A percentile compares a stretch with the other conserved stretches of the same genome.
phyloP scores from a whole-genome alignment of 2,329 filamentous ascomycete genomes.

The Epichloe festucae region DNA sequence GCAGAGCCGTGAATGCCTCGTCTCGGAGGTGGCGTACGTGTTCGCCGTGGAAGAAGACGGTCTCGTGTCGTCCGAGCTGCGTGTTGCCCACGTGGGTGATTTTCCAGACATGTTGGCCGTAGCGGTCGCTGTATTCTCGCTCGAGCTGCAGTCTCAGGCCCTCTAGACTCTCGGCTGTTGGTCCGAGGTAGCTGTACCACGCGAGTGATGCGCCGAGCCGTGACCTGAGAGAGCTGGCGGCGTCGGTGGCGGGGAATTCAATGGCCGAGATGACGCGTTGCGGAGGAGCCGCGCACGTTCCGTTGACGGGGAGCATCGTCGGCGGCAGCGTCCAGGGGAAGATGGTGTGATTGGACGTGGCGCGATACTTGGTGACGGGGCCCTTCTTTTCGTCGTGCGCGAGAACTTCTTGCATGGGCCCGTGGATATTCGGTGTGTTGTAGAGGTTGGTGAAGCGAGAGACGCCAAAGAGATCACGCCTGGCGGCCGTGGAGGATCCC shows the following conservation, averaged over 20 bases:
- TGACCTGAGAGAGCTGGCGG: constrained; percentile 19
- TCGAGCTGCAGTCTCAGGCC: constrained; percentile 53
- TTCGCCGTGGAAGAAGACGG: constrained; percentile 65
- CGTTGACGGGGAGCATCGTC: constrained; percentile 61
- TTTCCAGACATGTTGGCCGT: constrained; percentile 41
- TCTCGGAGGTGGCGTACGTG: constrained; percentile 67
- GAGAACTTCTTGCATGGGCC: constrained; percentile 24
- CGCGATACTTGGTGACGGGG: constrained; percentile 26
- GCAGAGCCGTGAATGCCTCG: constrained; percentile 68
- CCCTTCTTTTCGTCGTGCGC: constrained; percentile 32
- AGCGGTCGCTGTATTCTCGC: constrained; percentile 38
- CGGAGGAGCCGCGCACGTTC: constrained; percentile 60
- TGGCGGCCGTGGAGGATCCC: constrained; percentile 66
- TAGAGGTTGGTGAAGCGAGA: constrained; percentile 75
- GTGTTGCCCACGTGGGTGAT: constrained; percentile 73
- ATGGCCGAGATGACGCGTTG: constrained; percentile 57
- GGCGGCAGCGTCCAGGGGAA: constrained; percentile 88
- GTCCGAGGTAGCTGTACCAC: constrained; percentile 24
- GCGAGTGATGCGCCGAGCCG: constrained; percentile 21
- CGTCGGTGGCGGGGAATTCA: constrained; percentile 42
- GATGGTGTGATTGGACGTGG: constrained; percentile 65
- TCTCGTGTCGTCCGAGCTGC: constrained; percentile 75
- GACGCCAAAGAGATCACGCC: constrained; percentile 76
- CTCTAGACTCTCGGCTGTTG: constrained; percentile 38
- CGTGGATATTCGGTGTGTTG: constrained; percentile 54